These are phyloP conservation scores for Microcyclosporella mali DNA, from an alignment of 2,329 filamentous ascomycete species.

Conservation along the genomic window DNA sequence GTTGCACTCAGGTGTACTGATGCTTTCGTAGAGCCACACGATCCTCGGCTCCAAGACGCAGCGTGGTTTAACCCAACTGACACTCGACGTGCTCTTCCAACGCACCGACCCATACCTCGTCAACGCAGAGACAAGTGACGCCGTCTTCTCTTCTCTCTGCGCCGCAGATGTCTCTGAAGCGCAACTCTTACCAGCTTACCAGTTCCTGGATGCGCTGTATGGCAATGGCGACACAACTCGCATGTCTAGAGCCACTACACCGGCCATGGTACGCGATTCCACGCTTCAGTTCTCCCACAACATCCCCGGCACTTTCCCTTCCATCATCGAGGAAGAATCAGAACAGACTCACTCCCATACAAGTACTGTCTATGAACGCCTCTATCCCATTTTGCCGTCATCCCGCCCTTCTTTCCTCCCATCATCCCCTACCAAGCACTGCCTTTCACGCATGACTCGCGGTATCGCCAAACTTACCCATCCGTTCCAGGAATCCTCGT, in stretches of 20 bases:
- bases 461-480: constrained; percentile 27
- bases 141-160: constrained; percentile 66
- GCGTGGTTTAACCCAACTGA: constrained; percentile 84
- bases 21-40: constrained; percentile 69
- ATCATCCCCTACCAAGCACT: constrained; percentile 17
- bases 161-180: constrained; percentile 77
- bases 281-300: constrained; percentile 11
- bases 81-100: constrained; percentile 82
- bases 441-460: constrained; percentile 10
- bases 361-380: constrained; percentile 25
- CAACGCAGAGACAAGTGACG: constrained; percentile 49
- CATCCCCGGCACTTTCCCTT: constrained; percentile 26
- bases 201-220: constrained; percentile 74
- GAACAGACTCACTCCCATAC: constrained; percentile 12
- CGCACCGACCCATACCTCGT: constrained; percentile 69
- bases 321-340: constrained; percentile 13
- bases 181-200: constrained; percentile 63
- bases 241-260: constrained; percentile 40
- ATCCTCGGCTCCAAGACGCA: constrained; percentile 84
- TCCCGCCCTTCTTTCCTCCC: constrained; percentile 10
- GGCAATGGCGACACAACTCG: constrained; percentile 53
- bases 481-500: constrained; percentile 31
- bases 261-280: constrained; percentile 39
- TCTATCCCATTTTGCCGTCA: constrained; percentile 20
- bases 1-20: constrained; percentile 1